Base-by-base conservation (phyloP, 352 stramenopile species). In the Phytophthora melonis region DNA sequence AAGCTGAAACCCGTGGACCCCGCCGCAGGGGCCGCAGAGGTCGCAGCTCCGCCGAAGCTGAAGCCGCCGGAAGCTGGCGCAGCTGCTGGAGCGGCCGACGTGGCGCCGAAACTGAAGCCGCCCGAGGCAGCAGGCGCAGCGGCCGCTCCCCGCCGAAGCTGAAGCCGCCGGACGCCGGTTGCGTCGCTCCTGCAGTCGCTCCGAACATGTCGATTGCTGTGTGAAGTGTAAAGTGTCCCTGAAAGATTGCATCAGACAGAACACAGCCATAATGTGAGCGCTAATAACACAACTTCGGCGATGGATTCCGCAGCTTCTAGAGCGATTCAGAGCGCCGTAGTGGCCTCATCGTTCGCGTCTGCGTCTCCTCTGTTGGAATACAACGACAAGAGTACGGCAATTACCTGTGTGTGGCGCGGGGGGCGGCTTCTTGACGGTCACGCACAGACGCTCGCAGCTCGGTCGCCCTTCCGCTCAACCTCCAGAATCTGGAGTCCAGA, bases 191-290 rank as follows among this genome's bases (percentile, higher is more conserved):
- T 74, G 76, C 65, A n/a, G 76, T 83, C 6, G 75, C 72, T 27
- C 84, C 84, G 59, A 92, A 92, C 83, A 92, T 92, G 21, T 8
- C 55, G 13, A 41, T 32, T 32, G 47, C 47, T 30, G 56, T 32
- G 19, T 23, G 52, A 41, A 53, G 25, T 59, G 52, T 59, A 43
- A 39, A 57, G 6, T 66, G 50, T 64, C 45, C 53, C 52, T 69
- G 57, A 69, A 64, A 57, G 47, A 77, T 67, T 67, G 58, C 59
- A 71, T 10, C 57, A 71, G 41, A 66, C 16, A 61, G 18, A 41
- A 10, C 5, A 25, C 23, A 25, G 23, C 23, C 23, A 25, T 25
- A 25, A 25, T 25, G 32, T 13, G 10, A 41, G 34, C 5, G 0
- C 9, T 53, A 62, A 60, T 14, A 16, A 11, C 25, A 58, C 30